These are phyloP conservation scores for Phytophthora capsici DNA, from an alignment of 352 stramenopile genomes.

Conservation along the genomic window DNA sequence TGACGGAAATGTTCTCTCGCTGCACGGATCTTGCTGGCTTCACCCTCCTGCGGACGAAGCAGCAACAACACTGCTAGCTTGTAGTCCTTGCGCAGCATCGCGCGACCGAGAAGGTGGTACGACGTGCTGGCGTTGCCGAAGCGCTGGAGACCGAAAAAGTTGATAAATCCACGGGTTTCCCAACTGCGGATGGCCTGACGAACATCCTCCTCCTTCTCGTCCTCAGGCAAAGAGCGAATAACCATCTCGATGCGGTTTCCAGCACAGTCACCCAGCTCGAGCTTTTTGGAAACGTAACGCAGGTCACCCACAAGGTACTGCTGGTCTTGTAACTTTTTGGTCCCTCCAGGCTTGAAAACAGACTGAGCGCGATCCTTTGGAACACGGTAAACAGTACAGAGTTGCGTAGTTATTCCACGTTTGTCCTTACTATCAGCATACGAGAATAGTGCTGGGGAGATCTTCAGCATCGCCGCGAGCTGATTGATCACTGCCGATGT, in stretches of 20 bases:
- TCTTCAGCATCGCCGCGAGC: slow-evolving; percentile 72
- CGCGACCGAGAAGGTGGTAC: slow-evolving; percentile 86
- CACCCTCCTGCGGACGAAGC: slow-evolving; percentile 85
- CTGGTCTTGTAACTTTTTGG: slow-evolving; percentile 65
- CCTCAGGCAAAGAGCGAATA: slow-evolving; percentile 85
- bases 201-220: slow-evolving; percentile 53
- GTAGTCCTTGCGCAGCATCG: slow-evolving; percentile 94
- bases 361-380: slow-evolving; percentile 64
- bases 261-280: slow-evolving; percentile 86
- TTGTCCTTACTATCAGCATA: slow-evolving; percentile 98
- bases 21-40: slow-evolving; percentile 81
- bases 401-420: slow-evolving; percentile 95
- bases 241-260: slow-evolving; percentile 96
- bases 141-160: slow-evolving; percentile 97
- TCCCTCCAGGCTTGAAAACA: slow-evolving; percentile 42
- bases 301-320: slow-evolving; percentile 93
- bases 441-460: slow-evolving; percentile 76
- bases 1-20: slow-evolving; percentile 82
- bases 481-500: slow-evolving; percentile 87
- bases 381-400: slow-evolving; percentile 91
- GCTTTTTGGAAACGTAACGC: slow-evolving; percentile 86
- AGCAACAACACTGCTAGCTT: slow-evolving; percentile 93
- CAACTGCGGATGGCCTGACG: slow-evolving; percentile 52
- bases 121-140: slow-evolving; percentile 91
- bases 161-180: slow-evolving; percentile 91